Base-by-base conservation (phyloP, 805 yeast genomes). In the Metahyphopichia silvanorum region DNA sequence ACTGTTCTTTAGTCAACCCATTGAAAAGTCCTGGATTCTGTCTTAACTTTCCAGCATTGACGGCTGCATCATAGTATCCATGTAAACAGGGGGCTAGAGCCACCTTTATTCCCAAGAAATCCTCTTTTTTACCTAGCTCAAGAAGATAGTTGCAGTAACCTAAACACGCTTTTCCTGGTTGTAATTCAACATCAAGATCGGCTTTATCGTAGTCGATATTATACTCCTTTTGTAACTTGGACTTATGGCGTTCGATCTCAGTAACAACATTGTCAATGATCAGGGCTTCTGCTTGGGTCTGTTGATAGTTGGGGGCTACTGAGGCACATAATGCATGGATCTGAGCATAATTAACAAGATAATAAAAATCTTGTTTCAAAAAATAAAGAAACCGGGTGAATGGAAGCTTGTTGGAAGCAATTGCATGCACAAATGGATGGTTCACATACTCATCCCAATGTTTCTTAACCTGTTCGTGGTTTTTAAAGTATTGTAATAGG, bases 81-180 rank as follows among this genome's bases (percentile, higher is more conserved):
- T 79, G 71, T 30, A 83, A 56, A 53, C 95, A 85, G 1, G 95
- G 93, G 6, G 86, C 74, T 33, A 83, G 55, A 0, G 91, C 85
- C 6, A 80, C 71, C 37, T 77, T 76, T 32, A 82, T 70, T 28
- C 79, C 84, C 19, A 79, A 52, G 74, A 80, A 80, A 49, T 80
- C 80, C 18, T 69, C 68, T 25, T 58, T 60, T 16, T 63, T 56
- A 4, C 81, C 81, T 5, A 81, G 57, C 14, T 74, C 68, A 25
- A 69, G 46, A 37, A 86, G 61, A 42, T 77, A 83, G 23, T 80
- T 66, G 21, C 82, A 73, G 53, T 86, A 86, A 2, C 69, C 72
- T 25, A 62, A 47, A 43, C 86, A 73, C 6, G 86, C 85, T 7
- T 63, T 54, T 3, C 78, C 76, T 27, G 81, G 76, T 13, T 52